Percentiles rank a stretch among this genome's conserved stretches.
phyloP scores from a whole-genome alignment of 202 grass and related monocot genomes.

The Cymbopogon flexuosus region DNA sequence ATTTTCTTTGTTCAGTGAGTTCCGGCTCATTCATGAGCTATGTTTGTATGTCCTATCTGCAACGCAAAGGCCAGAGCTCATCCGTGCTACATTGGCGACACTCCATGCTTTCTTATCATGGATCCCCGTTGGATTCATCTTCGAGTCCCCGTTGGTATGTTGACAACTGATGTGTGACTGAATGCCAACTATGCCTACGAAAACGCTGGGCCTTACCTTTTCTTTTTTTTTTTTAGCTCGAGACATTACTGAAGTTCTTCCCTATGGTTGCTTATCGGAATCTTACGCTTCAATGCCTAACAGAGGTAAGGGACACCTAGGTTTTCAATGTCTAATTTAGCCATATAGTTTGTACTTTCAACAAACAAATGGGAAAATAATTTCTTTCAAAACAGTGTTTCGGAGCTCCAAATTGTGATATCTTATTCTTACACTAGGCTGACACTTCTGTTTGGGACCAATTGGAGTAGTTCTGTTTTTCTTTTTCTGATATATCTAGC shows the following conservation, averaged over 20 bases:
- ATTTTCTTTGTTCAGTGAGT: constrained; percentile 67
- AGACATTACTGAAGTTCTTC: constrained; percentile 94
- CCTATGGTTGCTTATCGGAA: constrained; percentile 83
- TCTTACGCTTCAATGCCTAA: constrained; percentile 96
- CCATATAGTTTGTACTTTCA: constrained; percentile 20
- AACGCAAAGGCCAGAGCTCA: constrained; percentile 86
- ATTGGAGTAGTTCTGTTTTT: constrained; percentile 20
- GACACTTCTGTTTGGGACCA: not conserved
- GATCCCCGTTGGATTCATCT: constrained; percentile 97
- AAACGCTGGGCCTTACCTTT: constrained; percentile 8
- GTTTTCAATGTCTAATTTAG: constrained; percentile 2
- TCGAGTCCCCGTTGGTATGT: constrained; percentile 90
- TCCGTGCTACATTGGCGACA: constrained; percentile 90
- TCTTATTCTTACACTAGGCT: not conserved
- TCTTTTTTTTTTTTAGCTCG: constrained; percentile 54
- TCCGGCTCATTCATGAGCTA: constrained; percentile 96
- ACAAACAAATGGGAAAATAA: not conserved
- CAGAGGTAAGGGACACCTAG: constrained; percentile 58
- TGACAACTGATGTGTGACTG: constrained; percentile 21
- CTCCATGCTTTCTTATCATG: constrained; percentile 99
- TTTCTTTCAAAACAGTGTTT: not conserved
- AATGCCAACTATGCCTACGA: not conserved
- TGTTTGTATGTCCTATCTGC: constrained; percentile 98
- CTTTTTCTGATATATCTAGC: constrained; percentile 12
- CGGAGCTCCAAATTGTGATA: constrained; percentile 17